Conservation (phyloP, 371 early-diverging fungal species). For the Mortierella polycephala region DNA sequence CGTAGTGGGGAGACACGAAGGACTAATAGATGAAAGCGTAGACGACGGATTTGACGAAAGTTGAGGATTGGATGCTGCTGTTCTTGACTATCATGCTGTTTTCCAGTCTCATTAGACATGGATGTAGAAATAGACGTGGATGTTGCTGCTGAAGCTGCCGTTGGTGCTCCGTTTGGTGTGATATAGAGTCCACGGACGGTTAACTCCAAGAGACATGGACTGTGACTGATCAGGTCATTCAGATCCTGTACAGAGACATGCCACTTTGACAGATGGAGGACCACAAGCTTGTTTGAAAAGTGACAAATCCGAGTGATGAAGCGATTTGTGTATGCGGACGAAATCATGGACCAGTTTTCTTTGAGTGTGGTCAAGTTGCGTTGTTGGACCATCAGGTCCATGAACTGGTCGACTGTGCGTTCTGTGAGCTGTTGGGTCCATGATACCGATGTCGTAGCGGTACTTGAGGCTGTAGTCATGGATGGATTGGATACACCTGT, state of each 20-base stretch:
- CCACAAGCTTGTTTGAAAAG: background rate
- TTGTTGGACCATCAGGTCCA: too few species aligned
- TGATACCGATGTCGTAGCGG: too few species aligned
- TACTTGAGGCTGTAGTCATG: too few species aligned
- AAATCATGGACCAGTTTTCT: too few species aligned
- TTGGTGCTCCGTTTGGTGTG: too few species aligned
- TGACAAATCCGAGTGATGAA: background rate
- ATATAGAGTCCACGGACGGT: background rate
- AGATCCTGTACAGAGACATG: background rate
- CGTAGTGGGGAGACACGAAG: background rate
- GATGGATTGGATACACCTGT: too few species aligned
- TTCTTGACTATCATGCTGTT: background rate
- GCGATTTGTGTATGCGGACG: background rate
- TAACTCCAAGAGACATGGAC: background rate
- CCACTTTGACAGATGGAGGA: slow-evolving; percentile 1
- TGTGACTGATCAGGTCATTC: background rate
- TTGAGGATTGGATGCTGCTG: background rate
- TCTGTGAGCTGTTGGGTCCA: too few species aligned
- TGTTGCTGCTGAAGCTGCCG: background rate
- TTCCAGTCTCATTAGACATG: background rate
- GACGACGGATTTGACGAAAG: background rate
- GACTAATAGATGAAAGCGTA: background rate
- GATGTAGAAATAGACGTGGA: background rate
- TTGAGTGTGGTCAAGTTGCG: too few species aligned
- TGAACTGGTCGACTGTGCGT: too few species aligned